Evolutionary conservation across 202 grass and related monocot genomes (phyloP).

Genomic region (Saccharum hybrid): DNA sequence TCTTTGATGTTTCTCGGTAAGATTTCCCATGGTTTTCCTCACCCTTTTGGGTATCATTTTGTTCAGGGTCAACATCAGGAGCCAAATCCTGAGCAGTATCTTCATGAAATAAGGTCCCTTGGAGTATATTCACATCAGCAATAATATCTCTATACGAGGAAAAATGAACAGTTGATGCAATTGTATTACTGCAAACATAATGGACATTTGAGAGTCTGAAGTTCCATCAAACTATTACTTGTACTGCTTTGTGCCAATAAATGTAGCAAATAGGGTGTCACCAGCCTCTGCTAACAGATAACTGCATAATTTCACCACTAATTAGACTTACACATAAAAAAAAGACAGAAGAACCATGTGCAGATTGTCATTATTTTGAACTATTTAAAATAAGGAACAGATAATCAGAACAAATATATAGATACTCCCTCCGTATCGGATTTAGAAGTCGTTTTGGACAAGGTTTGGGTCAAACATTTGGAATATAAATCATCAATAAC

Average conservation of each 20-base stretch:
- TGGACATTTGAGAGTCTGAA: slow-evolving; percentile 6
- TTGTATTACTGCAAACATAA: slow-evolving; percentile 11
- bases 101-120: slow-evolving; percentile 90
- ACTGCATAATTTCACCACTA: slow-evolving; percentile 59
- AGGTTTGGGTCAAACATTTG: no score
- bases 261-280: slow-evolving; percentile 89
- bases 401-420: slow-evolving; percentile 1
- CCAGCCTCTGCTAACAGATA: slow-evolving; percentile 95
- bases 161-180: slow-evolving; percentile 45
- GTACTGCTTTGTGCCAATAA: slow-evolving; percentile 94
- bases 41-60: slow-evolving; percentile 52
- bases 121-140: slow-evolving; percentile 98
- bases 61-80: slow-evolving; percentile 59
- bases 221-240: slow-evolving; percentile 60
- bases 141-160: slow-evolving; percentile 70
- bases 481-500: no score
- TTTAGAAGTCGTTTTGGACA: no score
- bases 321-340: slow-evolving; percentile 7
- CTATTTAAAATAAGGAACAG: neutral
- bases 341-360: slow-evolving; percentile 21
- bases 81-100: slow-evolving; percentile 53
- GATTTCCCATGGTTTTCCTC: slow-evolving; percentile 61
- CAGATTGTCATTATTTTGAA: slow-evolving; percentile 27
- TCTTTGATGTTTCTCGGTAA: slow-evolving; percentile 59
- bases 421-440: no score